phyloP scores from a whole-genome alignment of 2,329 filamentous ascomycete genomes.

The Cercospora beticola region DNA sequence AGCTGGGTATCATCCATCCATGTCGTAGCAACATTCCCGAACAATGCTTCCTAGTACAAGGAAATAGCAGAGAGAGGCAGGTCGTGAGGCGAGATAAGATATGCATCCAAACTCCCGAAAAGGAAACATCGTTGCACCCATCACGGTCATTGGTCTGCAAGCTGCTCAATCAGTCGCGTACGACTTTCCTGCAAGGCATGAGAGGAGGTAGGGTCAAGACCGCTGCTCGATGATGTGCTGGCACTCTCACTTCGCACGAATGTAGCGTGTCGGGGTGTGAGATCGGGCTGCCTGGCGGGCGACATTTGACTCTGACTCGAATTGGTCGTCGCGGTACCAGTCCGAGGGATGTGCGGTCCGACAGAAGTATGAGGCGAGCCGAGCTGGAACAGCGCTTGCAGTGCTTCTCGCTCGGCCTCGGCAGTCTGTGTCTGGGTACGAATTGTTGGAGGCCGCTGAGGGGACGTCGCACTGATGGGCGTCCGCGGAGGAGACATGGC shows the following conservation, averaged over 20 bases:
- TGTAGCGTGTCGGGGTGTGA: slow-evolving; percentile 30
- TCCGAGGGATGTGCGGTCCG: slow-evolving; percentile 39
- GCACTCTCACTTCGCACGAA: slow-evolving; percentile 34
- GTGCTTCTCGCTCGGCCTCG: slow-evolving; percentile 73
- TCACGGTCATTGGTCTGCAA: slow-evolving; percentile 5
- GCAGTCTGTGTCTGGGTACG: slow-evolving; percentile 68
- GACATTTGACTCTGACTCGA: slow-evolving; percentile 27
- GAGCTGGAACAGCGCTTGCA: slow-evolving; percentile 78
- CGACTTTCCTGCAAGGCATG: slow-evolving; percentile 18
- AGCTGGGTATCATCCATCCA: slow-evolving; percentile 24
- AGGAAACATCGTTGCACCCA: not conserved
- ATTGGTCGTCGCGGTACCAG: slow-evolving; percentile 17
- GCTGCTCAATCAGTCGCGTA: slow-evolving; percentile 15
- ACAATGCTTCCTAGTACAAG: slow-evolving; percentile 11
- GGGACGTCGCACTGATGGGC: slow-evolving; percentile 33
- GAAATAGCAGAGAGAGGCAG: slow-evolving; percentile 5
- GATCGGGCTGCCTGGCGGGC: slow-evolving; percentile 25
- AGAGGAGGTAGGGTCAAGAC: slow-evolving; percentile 6
- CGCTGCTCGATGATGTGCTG: slow-evolving; percentile 17
- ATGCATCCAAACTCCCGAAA: slow-evolving; percentile 1
- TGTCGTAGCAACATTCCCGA: slow-evolving; percentile 10
- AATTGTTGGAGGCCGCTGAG: slow-evolving; percentile 50
- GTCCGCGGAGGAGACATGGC: slow-evolving; percentile 38
- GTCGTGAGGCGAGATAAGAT: slow-evolving; percentile 16
- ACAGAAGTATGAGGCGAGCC: slow-evolving; percentile 48